A percentile compares a stretch with the other conserved stretches of the same genome.
phyloP scores from a whole-genome alignment of 108 stramenopile genomes.

The Pseudonitzschia pungens region DNA sequence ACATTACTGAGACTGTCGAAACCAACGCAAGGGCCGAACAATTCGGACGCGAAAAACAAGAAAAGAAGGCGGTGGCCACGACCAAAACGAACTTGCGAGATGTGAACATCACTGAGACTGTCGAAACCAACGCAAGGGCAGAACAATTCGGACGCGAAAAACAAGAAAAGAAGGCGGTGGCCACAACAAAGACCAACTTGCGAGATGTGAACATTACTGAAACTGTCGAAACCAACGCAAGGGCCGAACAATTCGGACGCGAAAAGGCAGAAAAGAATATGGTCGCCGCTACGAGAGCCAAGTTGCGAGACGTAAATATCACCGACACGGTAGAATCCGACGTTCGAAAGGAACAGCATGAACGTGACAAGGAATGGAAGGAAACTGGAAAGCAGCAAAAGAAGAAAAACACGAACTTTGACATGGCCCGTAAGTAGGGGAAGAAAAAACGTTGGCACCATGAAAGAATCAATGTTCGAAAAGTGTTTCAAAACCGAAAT shows the following conservation, averaged over 20 bases:
- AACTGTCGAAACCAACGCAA: slow-evolving; percentile 25
- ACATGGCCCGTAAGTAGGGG: slow-evolving; percentile 31
- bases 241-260: slow-evolving; percentile 20
- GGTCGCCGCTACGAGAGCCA: slow-evolving; percentile 16
- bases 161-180: slow-evolving; percentile 15
- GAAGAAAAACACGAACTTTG: slow-evolving; percentile 38
- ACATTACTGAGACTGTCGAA: slow-evolving; percentile 36
- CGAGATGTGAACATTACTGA: slow-evolving; percentile 29
- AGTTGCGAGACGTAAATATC: slow-evolving; percentile 26
- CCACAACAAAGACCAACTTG: slow-evolving; percentile 25
- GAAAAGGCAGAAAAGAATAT: slow-evolving; percentile 25
- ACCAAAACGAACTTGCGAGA: not conserved
- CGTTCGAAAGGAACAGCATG: slow-evolving; percentile 35
- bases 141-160: slow-evolving; percentile 27
- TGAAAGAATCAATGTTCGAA: not conserved
- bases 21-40: slow-evolving; percentile 18
- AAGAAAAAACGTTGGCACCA: not conserved
- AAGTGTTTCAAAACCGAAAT: too few relatives aligned
- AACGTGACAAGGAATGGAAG: slow-evolving; percentile 33
- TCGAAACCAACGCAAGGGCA: slow-evolving; percentile 16
- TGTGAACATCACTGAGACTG: slow-evolving; percentile 36
- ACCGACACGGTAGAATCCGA: slow-evolving; percentile 31
- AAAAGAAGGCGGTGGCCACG: not conserved
- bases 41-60: slow-evolving; percentile 15
- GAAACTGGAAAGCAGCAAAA: slow-evolving; percentile 31